Evolutionary conservation across 495 filamentous ascomycete species (phyloP).

Genomic region (Penicillium lagena): DNA sequence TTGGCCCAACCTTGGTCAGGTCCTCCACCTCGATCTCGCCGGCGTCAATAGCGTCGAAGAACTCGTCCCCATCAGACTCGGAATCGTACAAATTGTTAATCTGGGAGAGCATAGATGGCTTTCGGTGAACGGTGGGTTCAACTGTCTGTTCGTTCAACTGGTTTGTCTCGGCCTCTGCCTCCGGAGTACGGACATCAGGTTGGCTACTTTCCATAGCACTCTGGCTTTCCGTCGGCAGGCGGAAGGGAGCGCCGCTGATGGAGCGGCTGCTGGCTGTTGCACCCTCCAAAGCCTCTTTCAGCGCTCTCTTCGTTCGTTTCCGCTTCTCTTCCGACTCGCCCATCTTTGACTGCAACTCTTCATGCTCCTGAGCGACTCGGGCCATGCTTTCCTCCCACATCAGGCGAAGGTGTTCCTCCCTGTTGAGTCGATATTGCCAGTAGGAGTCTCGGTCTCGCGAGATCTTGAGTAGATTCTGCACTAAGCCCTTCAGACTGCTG

Average conservation of each 20-base stretch:
- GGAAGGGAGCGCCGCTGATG: slow-evolving; percentile 23
- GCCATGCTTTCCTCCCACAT: slow-evolving; percentile 99
- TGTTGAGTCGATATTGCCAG: slow-evolving; percentile 91
- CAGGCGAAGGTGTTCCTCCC: slow-evolving; percentile 77
- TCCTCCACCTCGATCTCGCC: slow-evolving; percentile 78
- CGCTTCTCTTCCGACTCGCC: slow-evolving; percentile 87
- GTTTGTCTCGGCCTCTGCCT: slow-evolving; percentile 4
- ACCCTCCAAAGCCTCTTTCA: slow-evolving; percentile 77
- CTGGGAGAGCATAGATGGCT: slow-evolving; percentile 24
- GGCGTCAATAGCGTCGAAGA: slow-evolving; percentile 94
- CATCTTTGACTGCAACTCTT: slow-evolving; percentile 78
- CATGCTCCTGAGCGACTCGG: slow-evolving; percentile 84
- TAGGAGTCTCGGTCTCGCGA: slow-evolving; percentile 89
- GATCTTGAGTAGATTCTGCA: slow-evolving; percentile 85
- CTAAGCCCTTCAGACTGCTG: slow-evolving; percentile 74
- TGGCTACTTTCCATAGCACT: slow-evolving; percentile 12
- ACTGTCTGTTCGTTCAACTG: slow-evolving; percentile 2
- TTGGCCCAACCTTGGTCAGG: slow-evolving; percentile 39
- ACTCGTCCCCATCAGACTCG: slow-evolving; percentile 85
- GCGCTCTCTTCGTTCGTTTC: slow-evolving; percentile 79
- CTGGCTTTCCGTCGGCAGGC: slow-evolving; percentile 8
- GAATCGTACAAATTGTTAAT: slow-evolving; percentile 59
- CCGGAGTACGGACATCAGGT: slow-evolving; percentile 7
- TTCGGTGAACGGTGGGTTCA: slow-evolving; percentile 13
- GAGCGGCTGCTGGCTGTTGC: slow-evolving; percentile 40